Base-by-base conservation (phyloP, 371 early-diverging fungal genomes). In the Cokeromyces recurvatus region DNA sequence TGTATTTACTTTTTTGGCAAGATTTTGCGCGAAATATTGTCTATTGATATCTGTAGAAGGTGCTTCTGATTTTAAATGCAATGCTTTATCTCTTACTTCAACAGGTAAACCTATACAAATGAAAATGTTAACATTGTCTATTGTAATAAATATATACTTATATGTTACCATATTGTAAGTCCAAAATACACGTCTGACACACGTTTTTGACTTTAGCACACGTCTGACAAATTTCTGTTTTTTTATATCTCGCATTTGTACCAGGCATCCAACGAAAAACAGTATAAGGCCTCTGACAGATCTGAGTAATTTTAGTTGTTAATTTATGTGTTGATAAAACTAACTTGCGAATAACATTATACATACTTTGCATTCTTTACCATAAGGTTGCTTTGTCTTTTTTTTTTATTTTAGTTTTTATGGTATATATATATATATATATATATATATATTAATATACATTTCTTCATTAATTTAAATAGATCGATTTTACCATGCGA, bases 141-240 rank as follows among this genome's bases (percentile, higher is more conserved):
- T 16, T 41, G 14, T 17, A 25, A 12, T 2, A 5, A 19, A 21
- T 12, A 20, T 65, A n/a, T n/a, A n/a, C n/a, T n/a, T n/a, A n/a
- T n/a, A n/a, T n/a, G n/a, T n/a, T n/a, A 74, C 94, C 92, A 56
- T 87, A 94, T 64, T 96, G 91, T 20, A 98, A 78, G 73, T 98
- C 97, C 49, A 96, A 72, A 14, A 97, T 69, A 65, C 98, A 98
- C 4, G 95, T 92, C 64, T 97, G 98, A 55, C 98, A 98, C 3
- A 92, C 94, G 62, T 98, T 96, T 70, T 97, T 97, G 49, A 97
- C 77, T 64, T 94, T 94, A 22, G 98, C 89, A 62, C 98, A 98
- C 0, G 90, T 90, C 64, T 93, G 92, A 58, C 98, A 98, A 38
- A 98, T 89, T 62, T 97, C 96, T 0, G 98, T 98, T 78, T 94